Conservation (phyloP, 1,284 basidiomycete genomes). For the Sphagnurus paluster region DNA sequence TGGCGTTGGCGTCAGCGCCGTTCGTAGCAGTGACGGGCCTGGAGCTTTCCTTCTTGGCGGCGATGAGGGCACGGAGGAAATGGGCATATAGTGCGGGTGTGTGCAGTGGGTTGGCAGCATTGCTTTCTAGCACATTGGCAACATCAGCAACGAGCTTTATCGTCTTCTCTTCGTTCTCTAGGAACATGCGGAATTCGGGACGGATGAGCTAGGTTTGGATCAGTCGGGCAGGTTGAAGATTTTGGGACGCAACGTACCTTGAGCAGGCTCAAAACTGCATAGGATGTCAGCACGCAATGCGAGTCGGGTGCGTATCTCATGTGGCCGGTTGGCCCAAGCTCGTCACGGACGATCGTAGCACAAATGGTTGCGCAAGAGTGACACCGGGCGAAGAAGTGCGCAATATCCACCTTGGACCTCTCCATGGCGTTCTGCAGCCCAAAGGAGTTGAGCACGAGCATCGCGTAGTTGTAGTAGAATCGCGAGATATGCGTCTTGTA, state of each 20-base stretch:
- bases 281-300: slow-evolving; percentile 89
- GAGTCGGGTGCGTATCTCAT: slow-evolving; percentile 89
- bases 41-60: slow-evolving; percentile 51
- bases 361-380: slow-evolving; percentile 75
- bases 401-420: slow-evolving; percentile 69
- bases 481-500: slow-evolving; percentile 59
- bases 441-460: slow-evolving; percentile 90
- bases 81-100: slow-evolving; percentile 86
- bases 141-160: slow-evolving; percentile 78
- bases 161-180: slow-evolving; percentile 73
- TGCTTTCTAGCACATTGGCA: slow-evolving; percentile 74
- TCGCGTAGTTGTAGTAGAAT: slow-evolving; percentile 85
- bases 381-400: slow-evolving; percentile 85
- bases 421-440: slow-evolving; percentile 93
- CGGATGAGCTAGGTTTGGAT: slow-evolving; percentile 61
- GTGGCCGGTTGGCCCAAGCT: slow-evolving; percentile 73
- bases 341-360: slow-evolving; percentile 70
- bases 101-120: slow-evolving; percentile 74
- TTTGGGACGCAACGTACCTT: slow-evolving; percentile 53
- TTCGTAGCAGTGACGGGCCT: slow-evolving; percentile 6
- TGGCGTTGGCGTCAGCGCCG: neutral
- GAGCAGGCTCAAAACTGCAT: slow-evolving; percentile 83
- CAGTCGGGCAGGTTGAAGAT: neutral
- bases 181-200: slow-evolving; percentile 77
- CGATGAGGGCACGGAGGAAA: slow-evolving; percentile 80